Base-by-base conservation (phyloP, 352 stramenopile species). In the Phytophthora megakarya region DNA sequence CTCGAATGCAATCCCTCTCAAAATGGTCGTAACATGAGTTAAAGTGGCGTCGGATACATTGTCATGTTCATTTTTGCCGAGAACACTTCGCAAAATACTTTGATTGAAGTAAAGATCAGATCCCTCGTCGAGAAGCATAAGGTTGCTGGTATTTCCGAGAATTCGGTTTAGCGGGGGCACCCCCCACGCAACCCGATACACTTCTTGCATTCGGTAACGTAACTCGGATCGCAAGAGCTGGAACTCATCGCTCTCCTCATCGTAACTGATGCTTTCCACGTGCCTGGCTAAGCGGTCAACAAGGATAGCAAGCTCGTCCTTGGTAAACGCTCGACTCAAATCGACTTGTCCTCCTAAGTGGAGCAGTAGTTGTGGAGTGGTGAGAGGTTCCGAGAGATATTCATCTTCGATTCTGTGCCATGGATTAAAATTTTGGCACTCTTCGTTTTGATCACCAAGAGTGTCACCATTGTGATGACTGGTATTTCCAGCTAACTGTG, bases 111-210 rank as follows among this genome's bases (percentile, higher is more conserved):
- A 92, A 1, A 94, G 38, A 50, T 94, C 85, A 0, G 57, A 50
- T 5, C 63, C 57, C 45, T 91, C 67, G 18, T 88, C 69, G 10
- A 94, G 65, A 11, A 92, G 61, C 85, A 94, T 94, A 28, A 88
- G 50, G 53, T 92, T 89, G 46, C 81, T 87, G 9, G 66, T 63
- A 16, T 75, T 78, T 18, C 63, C 33, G 12, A 94, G 49, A 28
- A 85, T 54, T 19, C 68, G 64, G 15, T 73, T 76, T 46, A 88
- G 78, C 3, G 80, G 78, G 0, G 83, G 76, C 0, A 85, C 37
- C 0, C 77, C 76, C 83, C 83, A 94, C 1, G 73, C 57, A 21
- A 80, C 33, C 5, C 81, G 81, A 53, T 94, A 94, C 7, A 86
- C 72, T 66, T 92, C 79, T 63, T 92, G 85, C 42, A 94, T 59